Base-by-base conservation (phyloP, 2,329 filamentous ascomycete species). In the Penicillium sclerotigenum region DNA sequence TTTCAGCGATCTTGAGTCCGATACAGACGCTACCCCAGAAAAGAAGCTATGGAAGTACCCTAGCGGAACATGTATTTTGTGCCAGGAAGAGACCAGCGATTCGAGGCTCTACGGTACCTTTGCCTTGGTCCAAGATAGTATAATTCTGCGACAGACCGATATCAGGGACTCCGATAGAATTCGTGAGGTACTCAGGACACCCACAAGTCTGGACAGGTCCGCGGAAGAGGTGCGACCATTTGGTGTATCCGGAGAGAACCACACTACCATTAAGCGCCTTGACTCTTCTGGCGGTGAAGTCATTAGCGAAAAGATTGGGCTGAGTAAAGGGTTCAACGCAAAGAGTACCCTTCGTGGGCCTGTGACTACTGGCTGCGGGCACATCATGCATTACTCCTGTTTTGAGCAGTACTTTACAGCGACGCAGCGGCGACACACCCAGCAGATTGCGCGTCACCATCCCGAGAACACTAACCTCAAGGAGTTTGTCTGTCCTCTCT, bases 361-460 rank as follows among this genome's bases (percentile, higher is more conserved):
- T 0, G 88, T 97, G 1, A 90, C 92, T 11, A 90, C 89, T 34
- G 91, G 93, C 10, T 99, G 94, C 73, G 94, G 94, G 3, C 94
- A 99, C 72, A 95, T 99, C 68, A 99, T 99, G 94, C 94, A 99
- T 73, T 97, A 90, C 71, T 86, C 84, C 64, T 99, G 94, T 75
- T 99, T 99, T 70, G 91, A 97, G 67, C 84, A 89, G 38, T 99
- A 97, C 69, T 88, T 90, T 62, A 85, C 89, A 43, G 91, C 93
- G 4, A 96, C 91, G 0, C 81, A 87, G 51, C 83, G 92, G 58
- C 85, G 94, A 37, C 95, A 99, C 70, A 84, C 84, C 20, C 90
- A 94, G 66, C 94, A 99, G 71, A 96, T 99, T 72, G 92, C 94
- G 8, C 84, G 94, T 14, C 90, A 96, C 65, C 94, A 97, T 65